phyloP scores from a whole-genome alignment of 2,329 filamentous ascomycete species.

The Aureobasidium sp. region DNA sequence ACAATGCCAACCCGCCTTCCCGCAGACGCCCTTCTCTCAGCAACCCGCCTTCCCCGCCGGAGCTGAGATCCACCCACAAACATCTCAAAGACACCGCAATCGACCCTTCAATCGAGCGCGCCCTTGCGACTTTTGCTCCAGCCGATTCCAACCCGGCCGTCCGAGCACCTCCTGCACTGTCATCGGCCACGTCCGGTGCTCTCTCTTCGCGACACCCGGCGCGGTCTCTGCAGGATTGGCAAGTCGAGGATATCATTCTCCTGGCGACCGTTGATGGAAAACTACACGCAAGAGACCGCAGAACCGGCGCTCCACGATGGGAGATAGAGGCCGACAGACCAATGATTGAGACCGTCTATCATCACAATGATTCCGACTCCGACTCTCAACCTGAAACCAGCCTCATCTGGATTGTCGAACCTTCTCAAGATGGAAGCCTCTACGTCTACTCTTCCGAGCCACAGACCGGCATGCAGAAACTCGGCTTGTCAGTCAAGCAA shows the following conservation, averaged over 20 bases:
- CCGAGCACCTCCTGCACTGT: slow-evolving; percentile 78
- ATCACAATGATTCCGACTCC: slow-evolving; percentile 59
- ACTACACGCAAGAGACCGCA: slow-evolving; percentile 83
- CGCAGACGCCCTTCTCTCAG: slow-evolving; percentile 17
- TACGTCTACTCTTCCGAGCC: slow-evolving; percentile 74
- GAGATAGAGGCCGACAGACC: slow-evolving; percentile 75
- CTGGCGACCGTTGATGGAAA: slow-evolving; percentile 99
- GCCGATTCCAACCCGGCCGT: slow-evolving; percentile 67
- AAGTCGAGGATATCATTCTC: slow-evolving; percentile 99
- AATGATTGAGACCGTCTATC: slow-evolving; percentile 84
- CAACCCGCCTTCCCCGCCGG: slow-evolving; percentile 24
- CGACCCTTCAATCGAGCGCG: slow-evolving; percentile 65
- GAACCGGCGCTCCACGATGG: slow-evolving; percentile 79
- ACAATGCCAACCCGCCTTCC: background rate
- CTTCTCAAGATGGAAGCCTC: slow-evolving; percentile 75
- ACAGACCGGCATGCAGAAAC: slow-evolving; percentile 54
- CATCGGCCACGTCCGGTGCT: slow-evolving; percentile 49
- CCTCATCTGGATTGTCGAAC: slow-evolving; percentile 92
- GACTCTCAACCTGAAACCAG: slow-evolving; percentile 59
- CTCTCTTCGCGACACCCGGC: slow-evolving; percentile 76
- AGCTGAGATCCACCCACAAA: slow-evolving; percentile 20
- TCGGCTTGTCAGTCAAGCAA: slow-evolving; percentile 72
- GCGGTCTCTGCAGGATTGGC: slow-evolving; percentile 98
- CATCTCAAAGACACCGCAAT: slow-evolving; percentile 26
- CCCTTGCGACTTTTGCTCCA: slow-evolving; percentile 97